Evolutionary conservation across 768 basidiomycete genomes (phyloP), one percentile per base, ranked within the genome.

Genomic region (Scleroderma citrinum): DNA sequence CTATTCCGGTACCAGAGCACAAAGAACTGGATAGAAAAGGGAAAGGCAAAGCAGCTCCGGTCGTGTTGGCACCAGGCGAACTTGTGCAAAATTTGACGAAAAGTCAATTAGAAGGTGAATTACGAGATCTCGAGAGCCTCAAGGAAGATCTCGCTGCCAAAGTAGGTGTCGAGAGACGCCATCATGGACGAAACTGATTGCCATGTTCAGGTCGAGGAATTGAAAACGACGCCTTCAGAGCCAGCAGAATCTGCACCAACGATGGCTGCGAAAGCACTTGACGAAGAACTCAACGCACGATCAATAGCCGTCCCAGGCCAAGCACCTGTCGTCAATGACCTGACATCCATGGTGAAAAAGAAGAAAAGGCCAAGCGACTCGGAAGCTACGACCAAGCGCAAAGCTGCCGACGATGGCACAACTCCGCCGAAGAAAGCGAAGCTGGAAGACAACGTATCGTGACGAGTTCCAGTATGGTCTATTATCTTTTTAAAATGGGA

Each of bases 71-170:
- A 37, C 50, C 53, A 12, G 79, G 77, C 49, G 83, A 83, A 48
- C 53, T 73, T 7, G 76, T 89, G 10, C 73, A 75, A 54, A 75
- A 75, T n/a, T 79, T 92, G 85, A 76, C 77, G 11, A 82, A 77
- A 41, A 64, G 73, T n/a, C 87, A 91, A 59, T 81, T 85, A 56
- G 85, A 87, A 58, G 71, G 68, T 16, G 91, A 96, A 64, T 74
- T 87, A 13, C 87, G 87, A 60, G 94, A 96, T 45, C 68, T 93
- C 37, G 70, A 75, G 49, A 85, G 75, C 21, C 66, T 96, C 34
- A 82, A 79, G 59, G 83, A 83, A 56, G 94, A 97, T 64, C 70
- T 97, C 21, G 85, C 86, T 2, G 67, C 87, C 43, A 97, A 96
- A 83, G 92, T 83, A 34, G 29, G 65, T 24, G 36, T 42, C 23